Evolutionary conservation across 2,329 filamentous ascomycete species (phyloP).

Genomic region (Cordyceps sp.): DNA sequence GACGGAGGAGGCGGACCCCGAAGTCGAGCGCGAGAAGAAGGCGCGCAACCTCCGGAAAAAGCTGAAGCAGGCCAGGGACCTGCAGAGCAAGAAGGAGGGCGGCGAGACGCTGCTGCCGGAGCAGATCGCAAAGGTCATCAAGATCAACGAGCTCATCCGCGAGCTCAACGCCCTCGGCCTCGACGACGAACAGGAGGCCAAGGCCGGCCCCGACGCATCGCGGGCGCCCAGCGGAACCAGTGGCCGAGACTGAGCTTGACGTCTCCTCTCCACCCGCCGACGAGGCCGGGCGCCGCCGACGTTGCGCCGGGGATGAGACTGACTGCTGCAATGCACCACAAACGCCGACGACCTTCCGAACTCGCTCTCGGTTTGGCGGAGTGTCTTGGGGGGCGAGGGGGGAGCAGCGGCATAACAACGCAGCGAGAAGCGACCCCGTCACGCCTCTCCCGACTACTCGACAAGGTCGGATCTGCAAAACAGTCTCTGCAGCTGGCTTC

Average conservation of each 20-base stretch:
- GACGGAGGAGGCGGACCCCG: constrained; percentile 39
- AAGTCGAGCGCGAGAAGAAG: constrained; percentile 80
- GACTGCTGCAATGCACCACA: no score
- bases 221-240: constrained; percentile 1
- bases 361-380: no score
- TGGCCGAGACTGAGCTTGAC: not conserved
- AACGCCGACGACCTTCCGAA: no score
- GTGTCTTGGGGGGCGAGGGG: no score
- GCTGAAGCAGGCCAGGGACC: constrained; percentile 77
- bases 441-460: no score
- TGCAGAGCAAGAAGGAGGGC: constrained; percentile 79
- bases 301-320: no score
- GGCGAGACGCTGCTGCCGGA: constrained; percentile 76
- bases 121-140: constrained; percentile 94
- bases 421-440: no score
- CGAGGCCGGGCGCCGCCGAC: no score
- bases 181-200: constrained; percentile 44
- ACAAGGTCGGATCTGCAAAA: no score
- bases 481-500: no score
- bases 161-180: constrained; percentile 79
- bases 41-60: constrained; percentile 87
- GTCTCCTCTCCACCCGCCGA: not conserved
- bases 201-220: constrained; percentile 16
- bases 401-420: no score
- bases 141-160: constrained; percentile 83